Evolutionary conservation across 768 basidiomycete genomes (phyloP).

Genomic region (Amanita pseudoporphyria): DNA sequence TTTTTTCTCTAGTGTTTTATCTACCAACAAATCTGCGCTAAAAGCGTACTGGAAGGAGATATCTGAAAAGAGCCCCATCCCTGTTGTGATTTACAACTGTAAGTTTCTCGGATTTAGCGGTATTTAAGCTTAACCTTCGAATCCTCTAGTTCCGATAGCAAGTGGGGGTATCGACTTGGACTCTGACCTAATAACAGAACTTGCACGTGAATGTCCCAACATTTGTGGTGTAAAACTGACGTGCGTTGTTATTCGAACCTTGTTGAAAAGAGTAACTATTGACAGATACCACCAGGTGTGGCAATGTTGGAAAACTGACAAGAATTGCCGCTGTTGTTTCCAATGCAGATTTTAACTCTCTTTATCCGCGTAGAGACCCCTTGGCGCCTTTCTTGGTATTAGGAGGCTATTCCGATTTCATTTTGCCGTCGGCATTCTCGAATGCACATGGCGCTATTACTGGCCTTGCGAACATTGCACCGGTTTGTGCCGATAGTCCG

Average conservation of each 20-base stretch:
- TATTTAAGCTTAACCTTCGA: conserved; percentile 9
- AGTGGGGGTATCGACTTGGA: conserved; percentile 87
- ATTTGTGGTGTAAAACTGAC: conserved; percentile 85
- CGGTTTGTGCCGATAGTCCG: conserved; percentile 32
- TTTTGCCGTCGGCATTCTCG: conserved; percentile 62
- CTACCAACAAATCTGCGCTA: conserved; percentile 51
- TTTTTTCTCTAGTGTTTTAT: conserved; percentile 76
- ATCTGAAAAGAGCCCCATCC: conserved; percentile 70
- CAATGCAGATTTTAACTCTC: conserved; percentile 39
- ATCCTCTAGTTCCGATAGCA: conserved; percentile 64
- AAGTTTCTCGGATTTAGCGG: conserved; percentile 18
- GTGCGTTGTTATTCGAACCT: conserved; percentile 36
- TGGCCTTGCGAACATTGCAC: conserved; percentile 78
- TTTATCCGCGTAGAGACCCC: conserved; percentile 59
- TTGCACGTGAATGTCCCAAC: conserved; percentile 71
- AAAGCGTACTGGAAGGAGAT: conserved; percentile 77
- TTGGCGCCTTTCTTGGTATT: conserved; percentile 72
- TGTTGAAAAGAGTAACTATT: conserved; percentile 2
- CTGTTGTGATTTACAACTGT: conserved; percentile 88
- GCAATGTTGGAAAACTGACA: conserved; percentile 86
- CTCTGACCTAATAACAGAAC: conserved; percentile 76
- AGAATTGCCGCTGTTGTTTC: conserved; percentile 68
- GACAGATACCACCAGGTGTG: conserved; percentile 45
- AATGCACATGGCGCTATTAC: conserved; percentile 86
- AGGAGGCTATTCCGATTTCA: conserved; percentile 80